Evolutionary conservation across 192 early-diverging fungal species (phyloP).

Genomic region (Coemansia sp.): DNA sequence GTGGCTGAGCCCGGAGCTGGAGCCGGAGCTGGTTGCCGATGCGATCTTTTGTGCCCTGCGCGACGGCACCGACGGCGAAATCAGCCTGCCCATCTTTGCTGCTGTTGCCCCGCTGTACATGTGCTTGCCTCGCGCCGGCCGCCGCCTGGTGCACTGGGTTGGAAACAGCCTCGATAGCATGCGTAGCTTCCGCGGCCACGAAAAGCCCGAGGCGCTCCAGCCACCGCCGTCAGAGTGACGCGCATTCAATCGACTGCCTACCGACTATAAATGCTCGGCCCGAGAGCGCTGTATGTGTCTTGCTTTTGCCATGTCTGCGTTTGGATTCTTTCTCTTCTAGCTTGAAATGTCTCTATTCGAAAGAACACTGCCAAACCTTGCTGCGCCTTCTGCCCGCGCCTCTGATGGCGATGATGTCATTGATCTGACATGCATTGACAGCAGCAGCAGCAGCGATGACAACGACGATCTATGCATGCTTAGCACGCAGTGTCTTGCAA

Average conservation of each 20-base stretch:
- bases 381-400: neutral
- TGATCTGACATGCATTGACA: conserved; percentile 26
- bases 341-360: neutral
- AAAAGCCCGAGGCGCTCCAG: neutral
- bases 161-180: conserved; percentile 38
- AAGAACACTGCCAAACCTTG: neutral
- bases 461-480: neutral
- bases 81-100: conserved; percentile 43
- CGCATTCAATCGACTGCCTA: neutral
- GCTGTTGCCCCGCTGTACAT: conserved; percentile 24
- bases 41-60: conserved; percentile 61
- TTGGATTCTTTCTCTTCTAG: neutral
- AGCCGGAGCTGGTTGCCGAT: conserved; percentile 56
- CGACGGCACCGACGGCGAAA: conserved; percentile 44
- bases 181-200: conserved; percentile 28
- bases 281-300: no score
- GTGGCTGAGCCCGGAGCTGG: conserved; percentile 65
- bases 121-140: conserved; percentile 13
- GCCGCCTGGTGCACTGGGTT: conserved; percentile 14
- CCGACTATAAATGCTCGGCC: neutral
- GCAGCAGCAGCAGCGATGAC: conserved; percentile 10
- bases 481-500: neutral
- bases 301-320: neutral
- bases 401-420: conserved; percentile 16
- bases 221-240: neutral